Base-by-base conservation (phyloP, 2,329 filamentous ascomycete species). In the Neobulgaria alba region DNA sequence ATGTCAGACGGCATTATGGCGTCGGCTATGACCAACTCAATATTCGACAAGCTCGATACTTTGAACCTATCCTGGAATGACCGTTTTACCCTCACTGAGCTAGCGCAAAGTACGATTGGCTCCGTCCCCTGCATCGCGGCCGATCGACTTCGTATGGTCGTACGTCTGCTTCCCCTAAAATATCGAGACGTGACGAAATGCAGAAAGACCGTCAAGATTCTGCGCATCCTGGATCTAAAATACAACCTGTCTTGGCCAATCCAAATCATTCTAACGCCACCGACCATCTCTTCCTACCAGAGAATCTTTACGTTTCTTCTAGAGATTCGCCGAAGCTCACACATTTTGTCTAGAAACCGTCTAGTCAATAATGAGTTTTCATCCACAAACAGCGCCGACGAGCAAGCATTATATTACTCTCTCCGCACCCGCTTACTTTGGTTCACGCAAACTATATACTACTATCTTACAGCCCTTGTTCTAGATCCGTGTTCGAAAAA, bases 21-120 rank as follows among this genome's bases (percentile, higher is more conserved):
- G 1, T 73, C 82, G 34, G 62, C 66, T 0, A 81, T 95, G 51
- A 75, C 82, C 10, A 69, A 71, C 18, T 73, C 73, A 10, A 61
- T 95, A 1, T 95, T 95, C 56, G 75, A 80, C 41, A 79, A 82
- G 36, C 72, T 95, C 33, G 84, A 92, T 50, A 67, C 64, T 2
- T 54, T 71, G 12, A 69, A 65, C 57, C 61, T 56, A 4, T 65
- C 64, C 26, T 95, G 88, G 89, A 80, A 82, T 46, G 87, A 95
- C 58, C 76, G 79, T 15, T 94, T 90, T 55, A 71, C 83, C 1
- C 66, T 95, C 19, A 92, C 84, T 0, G 85, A 89, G 50, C 64
- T 87, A 2, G 79, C 82, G 1, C 83, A 87, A 43, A 79, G 80
- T 41, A 78, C 83, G 0, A 88, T 87, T 57, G 69, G 67, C 4